These are phyloP conservation scores for Stentor coeruleus DNA, from an alignment of 73 alveolate species.

Conservation along the genomic window DNA sequence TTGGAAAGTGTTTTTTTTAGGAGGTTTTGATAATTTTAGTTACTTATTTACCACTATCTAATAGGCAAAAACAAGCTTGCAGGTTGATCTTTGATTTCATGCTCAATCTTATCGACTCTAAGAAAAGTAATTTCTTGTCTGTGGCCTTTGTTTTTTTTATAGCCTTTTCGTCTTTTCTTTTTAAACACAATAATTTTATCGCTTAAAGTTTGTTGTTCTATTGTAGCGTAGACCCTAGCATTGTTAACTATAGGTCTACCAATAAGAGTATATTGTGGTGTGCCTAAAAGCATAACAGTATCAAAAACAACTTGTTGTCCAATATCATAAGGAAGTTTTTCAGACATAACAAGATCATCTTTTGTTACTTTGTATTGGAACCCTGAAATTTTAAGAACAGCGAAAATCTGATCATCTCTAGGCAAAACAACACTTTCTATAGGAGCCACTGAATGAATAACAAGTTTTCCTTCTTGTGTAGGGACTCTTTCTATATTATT, in stretches of 20 bases:
- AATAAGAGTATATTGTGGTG: slow-evolving; percentile 65
- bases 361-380: slow-evolving; percentile 59
- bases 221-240: slow-evolving; percentile 64
- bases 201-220: slow-evolving; percentile 59
- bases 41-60: slow-evolving; percentile 10
- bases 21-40: too few species aligned
- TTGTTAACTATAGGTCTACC: slow-evolving; percentile 76
- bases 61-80: slow-evolving; percentile 4
- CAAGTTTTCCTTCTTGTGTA: slow-evolving; percentile 23
- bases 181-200: slow-evolving; percentile 69
- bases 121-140: slow-evolving; percentile 54
- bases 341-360: slow-evolving; percentile 57
- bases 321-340: slow-evolving; percentile 48
- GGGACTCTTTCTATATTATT: slow-evolving; percentile 29
- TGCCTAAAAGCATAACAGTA: slow-evolving; percentile 63
- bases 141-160: slow-evolving; percentile 53
- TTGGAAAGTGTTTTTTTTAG: too few species aligned
- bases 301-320: slow-evolving; percentile 63
- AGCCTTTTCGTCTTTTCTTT: slow-evolving; percentile 78
- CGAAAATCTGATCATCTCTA: slow-evolving; percentile 53
- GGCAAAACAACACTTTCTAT: slow-evolving; percentile 32
- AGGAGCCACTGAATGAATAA: slow-evolving; percentile 25
- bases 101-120: slow-evolving; percentile 61
- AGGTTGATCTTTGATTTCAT: slow-evolving; percentile 29
- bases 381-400: slow-evolving; percentile 52